Evolutionary conservation across 768 basidiomycete species (phyloP), one percentile per base, ranked within the genome.

Genomic region (Boletus reticuloceps): DNA sequence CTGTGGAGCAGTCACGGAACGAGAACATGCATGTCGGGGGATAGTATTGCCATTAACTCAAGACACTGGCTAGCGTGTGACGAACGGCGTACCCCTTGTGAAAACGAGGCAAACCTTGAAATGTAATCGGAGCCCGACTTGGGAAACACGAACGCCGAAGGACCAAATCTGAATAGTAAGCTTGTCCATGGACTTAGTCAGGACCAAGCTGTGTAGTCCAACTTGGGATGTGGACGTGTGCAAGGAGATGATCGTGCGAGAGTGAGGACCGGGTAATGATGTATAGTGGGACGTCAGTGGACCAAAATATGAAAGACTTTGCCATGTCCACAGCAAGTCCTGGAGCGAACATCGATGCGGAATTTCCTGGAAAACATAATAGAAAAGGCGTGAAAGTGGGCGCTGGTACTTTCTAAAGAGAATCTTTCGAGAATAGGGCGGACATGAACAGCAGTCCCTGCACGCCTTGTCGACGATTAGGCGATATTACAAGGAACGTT

Each of bases 361-460:
- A 53, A 50, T 56, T 53, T 51, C 60, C 50, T 54, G 40, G 59
- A 59, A 56, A 67, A 60, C 53, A 54, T 39, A 41, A 68, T 62
- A 60, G 64, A 69, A 64, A 50, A 47, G 44, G 55, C 54, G 20
- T 50, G 59, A 59, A 46, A 58, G 42, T 47, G 56, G 55, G 53
- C 4, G 49, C 34, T 43, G 19, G 40, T 27, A 58, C 45, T 19
- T 69, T 65, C 65, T 40, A 58, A 58, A 59, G 48, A 61, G 59
- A 68, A 65, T 8, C 40, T 25, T 42, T 64, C 58, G 56, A 50
- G 49, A 58, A 61, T 53, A 60, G 32, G 56, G 57, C 68, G 68
- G 68, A 69, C 62, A 69, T 69, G 68, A 69, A 62, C 47, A 57
- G 58, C 45, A 51, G 61, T 54, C 29, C 50, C 48, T 55, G 51